Conservation (phyloP, 345 rosid genomes). For the Gossypium australe region DNA sequence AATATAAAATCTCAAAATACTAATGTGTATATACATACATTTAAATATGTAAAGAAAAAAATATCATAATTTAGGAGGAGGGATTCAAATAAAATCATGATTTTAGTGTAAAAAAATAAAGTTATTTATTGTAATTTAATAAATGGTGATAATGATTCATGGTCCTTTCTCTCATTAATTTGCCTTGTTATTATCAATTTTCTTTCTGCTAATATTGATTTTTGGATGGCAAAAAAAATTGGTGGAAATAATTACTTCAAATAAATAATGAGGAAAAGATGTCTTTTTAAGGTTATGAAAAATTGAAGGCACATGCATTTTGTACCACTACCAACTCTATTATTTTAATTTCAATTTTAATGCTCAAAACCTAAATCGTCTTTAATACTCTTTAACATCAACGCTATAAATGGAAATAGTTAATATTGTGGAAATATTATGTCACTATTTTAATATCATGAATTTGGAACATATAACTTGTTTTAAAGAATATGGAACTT, state of each 20-base stretch:
- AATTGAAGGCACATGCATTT: not conserved
- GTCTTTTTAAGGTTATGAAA: not conserved
- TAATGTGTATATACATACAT: too few relatives aligned
- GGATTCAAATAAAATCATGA: too few relatives aligned
- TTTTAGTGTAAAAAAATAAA: too few relatives aligned
- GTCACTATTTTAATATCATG: not conserved
- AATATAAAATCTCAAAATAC: too few relatives aligned
- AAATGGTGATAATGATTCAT: not conserved
- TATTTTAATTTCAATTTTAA: not conserved
- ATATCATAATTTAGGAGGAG: too few relatives aligned
- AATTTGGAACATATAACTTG: too few relatives aligned
- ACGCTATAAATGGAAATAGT: not conserved
- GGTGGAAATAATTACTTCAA: not conserved
- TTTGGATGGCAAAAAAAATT: not conserved
- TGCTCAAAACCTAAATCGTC: not conserved
- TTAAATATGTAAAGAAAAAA: too few relatives aligned
- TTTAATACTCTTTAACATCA: not conserved
- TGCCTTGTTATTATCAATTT: not conserved
- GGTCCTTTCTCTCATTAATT: not conserved
- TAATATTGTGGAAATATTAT: not conserved
- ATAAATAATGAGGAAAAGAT: not conserved
- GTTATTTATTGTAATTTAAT: not conserved
- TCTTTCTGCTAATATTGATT: not conserved
- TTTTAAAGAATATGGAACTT: too few relatives aligned
- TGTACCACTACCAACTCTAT: not conserved